Percentiles rank a stretch among this genome's conserved stretches.
Conservation (phyloP, 2,329 filamentous ascomycete species). For the Stylonectria norvegica region DNA sequence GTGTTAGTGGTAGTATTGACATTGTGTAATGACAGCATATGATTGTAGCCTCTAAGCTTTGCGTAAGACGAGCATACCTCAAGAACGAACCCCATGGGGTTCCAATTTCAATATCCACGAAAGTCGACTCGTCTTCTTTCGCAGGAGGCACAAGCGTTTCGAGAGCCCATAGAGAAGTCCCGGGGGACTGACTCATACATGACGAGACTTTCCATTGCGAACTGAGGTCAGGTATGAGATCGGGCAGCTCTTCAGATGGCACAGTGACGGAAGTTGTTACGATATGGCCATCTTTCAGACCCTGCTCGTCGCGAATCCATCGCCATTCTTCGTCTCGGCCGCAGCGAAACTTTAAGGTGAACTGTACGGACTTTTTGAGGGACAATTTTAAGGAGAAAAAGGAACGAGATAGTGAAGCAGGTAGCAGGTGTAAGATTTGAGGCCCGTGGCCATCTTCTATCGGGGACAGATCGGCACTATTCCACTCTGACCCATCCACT, state of each 20-base stretch:
- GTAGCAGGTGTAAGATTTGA: constrained; percentile 46
- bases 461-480: constrained; percentile 46
- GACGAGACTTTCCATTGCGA: constrained; percentile 51
- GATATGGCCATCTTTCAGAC: constrained; percentile 61
- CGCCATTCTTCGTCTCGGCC: constrained; percentile 56
- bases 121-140: constrained; percentile 54
- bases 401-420: constrained; percentile 31
- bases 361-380: constrained; percentile 51
- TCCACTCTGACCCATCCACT: constrained; percentile 52
- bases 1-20: constrained; percentile 5
- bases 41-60: background rate
- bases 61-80: constrained; percentile 46
- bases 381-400: constrained; percentile 54
- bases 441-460: constrained; percentile 34
- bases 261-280: constrained; percentile 37
- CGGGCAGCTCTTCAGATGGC: constrained; percentile 41
- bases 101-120: constrained; percentile 57
- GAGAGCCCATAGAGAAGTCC: constrained; percentile 69
- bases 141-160: constrained; percentile 55
- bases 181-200: constrained; percentile 62
- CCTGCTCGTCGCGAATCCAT: constrained; percentile 66
- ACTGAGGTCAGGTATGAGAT: constrained; percentile 58
- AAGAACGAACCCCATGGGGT: constrained; percentile 55
- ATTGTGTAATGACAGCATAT: background rate
- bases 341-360: constrained; percentile 69